phyloP scores from a whole-genome alignment of 2,329 filamentous ascomycete species.

The Paecilomyces formosus region DNA sequence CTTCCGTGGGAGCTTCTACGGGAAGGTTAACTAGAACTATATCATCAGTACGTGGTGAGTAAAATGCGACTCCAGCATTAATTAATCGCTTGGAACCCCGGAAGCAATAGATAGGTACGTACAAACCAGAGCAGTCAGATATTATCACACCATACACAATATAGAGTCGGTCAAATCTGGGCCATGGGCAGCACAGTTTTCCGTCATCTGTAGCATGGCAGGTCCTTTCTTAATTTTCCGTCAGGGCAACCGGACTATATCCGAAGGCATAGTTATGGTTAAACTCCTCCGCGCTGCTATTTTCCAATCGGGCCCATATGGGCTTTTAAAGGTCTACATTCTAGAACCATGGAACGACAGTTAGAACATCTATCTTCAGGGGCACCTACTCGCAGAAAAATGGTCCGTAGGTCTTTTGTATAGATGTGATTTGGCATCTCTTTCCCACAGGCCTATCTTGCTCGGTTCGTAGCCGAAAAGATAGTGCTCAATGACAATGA shows the following conservation, averaged over 20 bases:
- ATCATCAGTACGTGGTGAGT: neutral
- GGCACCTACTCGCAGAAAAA: too few relatives aligned
- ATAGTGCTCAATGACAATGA: neutral
- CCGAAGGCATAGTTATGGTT: too few relatives aligned
- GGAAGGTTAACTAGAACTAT: neutral
- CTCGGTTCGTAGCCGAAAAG: neutral
- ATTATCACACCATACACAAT: neutral
- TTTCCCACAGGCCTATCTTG: too few relatives aligned
- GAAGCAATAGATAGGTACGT: neutral
- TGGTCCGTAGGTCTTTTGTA: too few relatives aligned
- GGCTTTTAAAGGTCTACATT: too few relatives aligned
- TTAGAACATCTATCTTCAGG: too few relatives aligned
- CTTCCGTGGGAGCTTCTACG: neutral
- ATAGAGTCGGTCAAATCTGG: neutral
- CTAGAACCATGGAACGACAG: too few relatives aligned
- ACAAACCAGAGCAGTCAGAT: neutral
- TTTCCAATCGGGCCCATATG: too few relatives aligned
- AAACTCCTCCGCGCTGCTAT: too few relatives aligned
- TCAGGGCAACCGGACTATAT: neutral
- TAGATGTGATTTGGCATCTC: too few relatives aligned
- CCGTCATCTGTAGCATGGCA: neutral
- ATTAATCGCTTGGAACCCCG: neutral
- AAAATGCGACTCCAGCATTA: neutral
- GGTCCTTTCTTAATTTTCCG: neutral
- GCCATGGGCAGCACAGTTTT: neutral